phyloP scores from a whole-genome alignment of 257 asterid genomes.

The Ocimum tenuiflorum region DNA sequence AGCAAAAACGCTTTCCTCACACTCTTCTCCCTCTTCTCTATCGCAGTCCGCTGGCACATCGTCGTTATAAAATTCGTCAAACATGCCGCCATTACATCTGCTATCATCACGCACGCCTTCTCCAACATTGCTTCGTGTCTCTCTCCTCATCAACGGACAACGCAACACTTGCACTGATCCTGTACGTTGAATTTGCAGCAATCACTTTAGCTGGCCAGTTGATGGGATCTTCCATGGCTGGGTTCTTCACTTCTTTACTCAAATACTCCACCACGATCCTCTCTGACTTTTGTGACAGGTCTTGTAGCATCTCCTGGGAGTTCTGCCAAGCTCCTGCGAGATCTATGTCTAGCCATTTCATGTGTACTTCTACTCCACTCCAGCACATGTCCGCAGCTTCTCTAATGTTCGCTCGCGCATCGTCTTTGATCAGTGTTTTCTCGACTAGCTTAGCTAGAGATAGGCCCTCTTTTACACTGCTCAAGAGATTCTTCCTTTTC shows the following conservation, averaged over 20 bases:
- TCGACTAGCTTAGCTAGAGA: slow-evolving; percentile 18
- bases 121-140: neutral
- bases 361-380: neutral
- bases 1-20: slow-evolving; percentile 6
- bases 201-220: neutral
- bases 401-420: neutral
- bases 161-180: neutral
- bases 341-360: slow-evolving; percentile 5
- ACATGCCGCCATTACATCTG: slow-evolving; percentile 8
- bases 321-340: neutral
- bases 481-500: neutral
- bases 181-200: slow-evolving; percentile 5
- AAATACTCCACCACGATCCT: neutral
- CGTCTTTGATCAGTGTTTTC: neutral
- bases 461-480: slow-evolving; percentile 23
- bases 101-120: neutral
- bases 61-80: neutral
- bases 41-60: slow-evolving; percentile 11
- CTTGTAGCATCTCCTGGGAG: neutral
- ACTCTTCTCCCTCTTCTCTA: slow-evolving; percentile 12
- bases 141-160: neutral
- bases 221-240: neutral
- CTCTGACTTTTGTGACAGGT: neutral
- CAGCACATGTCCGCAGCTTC: neutral
- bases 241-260: neutral